These are phyloP conservation scores for Ceratobasidium sp. DNA, from an alignment of 1,284 basidiomycete genomes.

Conservation along the genomic window DNA sequence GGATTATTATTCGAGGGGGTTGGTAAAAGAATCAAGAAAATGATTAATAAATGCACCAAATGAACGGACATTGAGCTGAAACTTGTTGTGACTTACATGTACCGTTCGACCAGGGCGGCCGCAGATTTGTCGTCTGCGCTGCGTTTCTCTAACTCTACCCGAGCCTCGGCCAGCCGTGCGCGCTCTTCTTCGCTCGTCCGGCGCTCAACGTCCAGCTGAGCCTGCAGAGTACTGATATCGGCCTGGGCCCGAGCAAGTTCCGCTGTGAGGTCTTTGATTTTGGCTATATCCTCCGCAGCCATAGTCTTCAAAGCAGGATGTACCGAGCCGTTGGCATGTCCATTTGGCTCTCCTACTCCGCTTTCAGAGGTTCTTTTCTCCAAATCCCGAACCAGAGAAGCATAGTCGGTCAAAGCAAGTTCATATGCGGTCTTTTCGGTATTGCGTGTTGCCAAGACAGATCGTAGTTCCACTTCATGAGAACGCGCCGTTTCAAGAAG, in stretches of 20 bases:
- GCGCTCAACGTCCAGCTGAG: constrained; percentile 65
- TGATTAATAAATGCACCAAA: background rate
- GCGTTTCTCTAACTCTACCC: constrained; percentile 71
- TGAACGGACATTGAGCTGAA: background rate
- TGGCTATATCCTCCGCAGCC: constrained; percentile 66
- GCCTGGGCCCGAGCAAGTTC: constrained; percentile 64
- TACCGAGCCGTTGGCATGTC: constrained; percentile 2
- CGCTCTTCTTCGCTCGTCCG: constrained; percentile 62
- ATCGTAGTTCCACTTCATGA: constrained; percentile 64
- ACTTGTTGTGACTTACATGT: constrained; percentile 71
- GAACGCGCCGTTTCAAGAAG: constrained; percentile 66
- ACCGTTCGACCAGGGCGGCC: constrained; percentile 87
- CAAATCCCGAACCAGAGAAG: constrained; percentile 73
- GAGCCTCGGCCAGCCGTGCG: constrained; percentile 62
- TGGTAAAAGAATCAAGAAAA: constrained; percentile 9
- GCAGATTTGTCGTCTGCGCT: constrained; percentile 81
- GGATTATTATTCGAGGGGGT: too few relatives aligned
- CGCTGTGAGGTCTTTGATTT: constrained; percentile 64
- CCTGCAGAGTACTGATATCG: constrained; percentile 62
- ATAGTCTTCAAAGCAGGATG: constrained; percentile 55
- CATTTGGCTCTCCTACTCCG: background rate
- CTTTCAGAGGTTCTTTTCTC: constrained; percentile 60
- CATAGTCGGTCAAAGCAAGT: constrained; percentile 75
- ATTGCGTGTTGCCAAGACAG: constrained; percentile 63
- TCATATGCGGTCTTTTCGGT: constrained; percentile 74